Evolutionary conservation across 1,139 yeast genomes (phyloP).

Genomic region (Yamadazyma atlantica): DNA sequence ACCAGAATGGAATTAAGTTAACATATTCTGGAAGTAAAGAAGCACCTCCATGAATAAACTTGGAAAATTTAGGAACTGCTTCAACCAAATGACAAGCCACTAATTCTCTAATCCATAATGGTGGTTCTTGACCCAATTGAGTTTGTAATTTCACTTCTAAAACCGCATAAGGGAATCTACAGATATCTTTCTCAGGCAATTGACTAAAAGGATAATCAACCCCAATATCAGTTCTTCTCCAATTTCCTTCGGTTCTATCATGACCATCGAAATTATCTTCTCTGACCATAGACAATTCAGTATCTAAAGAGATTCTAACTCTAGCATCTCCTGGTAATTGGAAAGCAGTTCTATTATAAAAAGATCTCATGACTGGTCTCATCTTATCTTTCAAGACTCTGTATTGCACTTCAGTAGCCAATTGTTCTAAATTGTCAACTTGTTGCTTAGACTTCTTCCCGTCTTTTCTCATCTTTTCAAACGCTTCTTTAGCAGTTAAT

Average conservation of each 20-base stretch:
- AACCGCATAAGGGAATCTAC: slow-evolving; percentile 95
- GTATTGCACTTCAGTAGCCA: slow-evolving; percentile 92
- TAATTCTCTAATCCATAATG: slow-evolving; percentile 92
- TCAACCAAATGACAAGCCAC: slow-evolving; percentile 91
- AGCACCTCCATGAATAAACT: slow-evolving; percentile 95
- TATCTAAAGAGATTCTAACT: slow-evolving; percentile 95
- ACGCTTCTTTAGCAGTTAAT: slow-evolving; percentile 84
- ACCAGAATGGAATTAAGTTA: slow-evolving; percentile 89
- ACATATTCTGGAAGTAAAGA: slow-evolving; percentile 80
- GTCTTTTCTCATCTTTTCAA: slow-evolving; percentile 88
- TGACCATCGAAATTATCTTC: slow-evolving; percentile 94
- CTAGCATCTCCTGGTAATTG: slow-evolving; percentile 99
- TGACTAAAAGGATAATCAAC: slow-evolving; percentile 94
- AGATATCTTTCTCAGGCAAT: slow-evolving; percentile 78
- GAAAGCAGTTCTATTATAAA: slow-evolving; percentile 97
- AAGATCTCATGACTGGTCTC: slow-evolving; percentile 93
- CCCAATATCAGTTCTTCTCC: slow-evolving; percentile 99
- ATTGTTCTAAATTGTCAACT: slow-evolving; percentile 85
- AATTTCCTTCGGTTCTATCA: slow-evolving; percentile 86
- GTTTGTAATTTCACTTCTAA: slow-evolving; percentile 96
- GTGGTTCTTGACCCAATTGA: slow-evolving; percentile 98
- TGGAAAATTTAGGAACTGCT: slow-evolving; percentile 96
- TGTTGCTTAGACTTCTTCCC: slow-evolving; percentile 86
- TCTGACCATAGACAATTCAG: slow-evolving; percentile 93
- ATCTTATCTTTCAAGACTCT: slow-evolving; percentile 77